Conservation (phyloP, 192 early-diverging fungal genomes). For the Jimgerdemannia lactiflua region DNA sequence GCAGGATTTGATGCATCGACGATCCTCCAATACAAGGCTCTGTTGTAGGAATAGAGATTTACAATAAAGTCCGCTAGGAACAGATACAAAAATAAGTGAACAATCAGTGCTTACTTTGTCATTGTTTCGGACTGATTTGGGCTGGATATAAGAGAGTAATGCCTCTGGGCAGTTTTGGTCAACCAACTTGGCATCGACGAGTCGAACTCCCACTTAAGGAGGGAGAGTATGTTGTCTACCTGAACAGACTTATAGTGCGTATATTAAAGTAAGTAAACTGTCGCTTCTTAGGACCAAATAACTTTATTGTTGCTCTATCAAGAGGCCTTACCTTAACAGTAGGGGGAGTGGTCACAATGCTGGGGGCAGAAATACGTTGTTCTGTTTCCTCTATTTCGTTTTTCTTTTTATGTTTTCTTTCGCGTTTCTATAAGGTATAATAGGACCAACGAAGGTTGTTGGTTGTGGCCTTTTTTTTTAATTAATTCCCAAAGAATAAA, state of each 20-base stretch:
- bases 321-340: too few relatives aligned
- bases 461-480: too few relatives aligned
- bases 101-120: not conserved
- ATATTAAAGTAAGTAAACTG: too few relatives aligned
- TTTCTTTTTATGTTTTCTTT: too few relatives aligned
- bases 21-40: slow-evolving; percentile 11
- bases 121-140: not conserved
- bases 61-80: not conserved
- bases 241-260: not conserved
- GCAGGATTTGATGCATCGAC: slow-evolving; percentile 13
- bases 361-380: too few relatives aligned
- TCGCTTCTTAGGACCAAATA: too few relatives aligned
- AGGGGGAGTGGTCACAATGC: too few relatives aligned
- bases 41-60: slow-evolving; percentile 5
- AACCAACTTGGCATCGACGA: not conserved
- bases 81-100: not conserved
- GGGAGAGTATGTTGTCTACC: not conserved
- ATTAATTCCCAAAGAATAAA: too few relatives aligned
- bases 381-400: too few relatives aligned
- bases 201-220: not conserved
- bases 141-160: not conserved
- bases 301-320: too few relatives aligned
- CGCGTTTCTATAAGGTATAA: too few relatives aligned
- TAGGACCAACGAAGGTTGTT: too few relatives aligned
- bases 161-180: not conserved